Evolutionary conservation across 2,329 filamentous ascomycete species (phyloP), one percentile per base, ranked within the genome.

Genomic region (Pyrenochaeta sp.): DNA sequence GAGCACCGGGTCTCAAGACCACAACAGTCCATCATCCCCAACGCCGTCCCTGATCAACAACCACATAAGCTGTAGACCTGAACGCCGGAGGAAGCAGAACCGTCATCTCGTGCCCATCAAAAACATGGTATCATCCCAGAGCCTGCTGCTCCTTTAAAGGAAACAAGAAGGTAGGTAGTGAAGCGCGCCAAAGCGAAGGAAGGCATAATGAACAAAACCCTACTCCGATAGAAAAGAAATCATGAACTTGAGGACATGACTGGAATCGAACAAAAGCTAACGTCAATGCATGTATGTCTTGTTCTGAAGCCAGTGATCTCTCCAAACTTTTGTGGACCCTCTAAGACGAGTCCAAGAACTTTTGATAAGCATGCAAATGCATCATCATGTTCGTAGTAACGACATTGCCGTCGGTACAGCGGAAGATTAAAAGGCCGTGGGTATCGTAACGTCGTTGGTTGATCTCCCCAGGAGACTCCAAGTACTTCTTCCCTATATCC

Each of bases 361-460:
- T 68, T 68, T 67, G 57, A 51, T 57, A 61, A 50, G 42, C 61
- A 64, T 66, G 66, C 65, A 65, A 61, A 49, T 40, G 59, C 63
- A 67, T 64, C 56, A 58, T 60, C 58, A 65, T 64, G 52, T 61
- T 56, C 56, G 54, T 64, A 60, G 39, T 65, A 63, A 68, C 47
- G 60, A 71, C 60, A 68, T 47, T 55, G 56, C 59, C 51, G 54
- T 52, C 45, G 41, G 46, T 46, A 58, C 45, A 57, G 64, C 58
- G 48, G 48, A 57, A 64, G 67, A 49, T 23, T 21, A 55, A 61
- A 59, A 67, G 60, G 66, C 61, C 70, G 67, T 75, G 65, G 66
- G 65, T 69, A 73, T 73, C 72, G 58, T 75, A 66, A 69, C 56
- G 63, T 75, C 70, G 62, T 75, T 39, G 46, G 52, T 45, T 54